These are phyloP conservation scores for Botryotinia calthae DNA, from an alignment of 2,329 filamentous ascomycete species.

Conservation along the genomic window DNA sequence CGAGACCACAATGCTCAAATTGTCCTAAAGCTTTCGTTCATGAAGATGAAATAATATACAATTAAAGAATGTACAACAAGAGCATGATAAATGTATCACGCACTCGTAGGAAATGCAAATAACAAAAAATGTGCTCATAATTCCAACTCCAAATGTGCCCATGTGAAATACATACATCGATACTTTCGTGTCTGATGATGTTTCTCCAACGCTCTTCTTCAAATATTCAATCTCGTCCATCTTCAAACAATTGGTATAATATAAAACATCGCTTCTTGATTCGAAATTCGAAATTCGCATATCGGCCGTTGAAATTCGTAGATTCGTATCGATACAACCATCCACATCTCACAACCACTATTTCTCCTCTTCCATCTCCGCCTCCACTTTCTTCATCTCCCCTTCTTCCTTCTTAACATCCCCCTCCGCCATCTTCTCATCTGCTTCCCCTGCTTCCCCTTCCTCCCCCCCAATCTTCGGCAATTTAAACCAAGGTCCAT, in stretches of 20 bases:
- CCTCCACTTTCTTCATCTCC: constrained; percentile 17
- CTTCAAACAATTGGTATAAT: not conserved
- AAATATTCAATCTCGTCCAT: not conserved
- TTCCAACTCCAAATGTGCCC: not conserved
- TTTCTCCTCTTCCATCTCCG: not conserved
- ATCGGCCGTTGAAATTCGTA: constrained; percentile 1
- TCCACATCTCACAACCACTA: not conserved
- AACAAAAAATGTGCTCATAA: not conserved
- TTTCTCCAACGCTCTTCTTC: too few relatives aligned
- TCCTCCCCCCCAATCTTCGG: constrained; percentile 12
- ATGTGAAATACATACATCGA: not conserved
- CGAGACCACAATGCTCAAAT: not conserved
- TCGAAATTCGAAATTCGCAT: not conserved
- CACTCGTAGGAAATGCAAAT: not conserved
- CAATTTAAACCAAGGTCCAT: constrained; percentile 33
- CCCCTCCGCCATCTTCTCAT: constrained; percentile 11
- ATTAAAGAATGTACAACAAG: not conserved
- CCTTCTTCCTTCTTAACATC: constrained; percentile 7
- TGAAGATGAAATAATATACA: not conserved
- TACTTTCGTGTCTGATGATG: not conserved
- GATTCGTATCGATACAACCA: not conserved
- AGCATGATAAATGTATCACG: not conserved
- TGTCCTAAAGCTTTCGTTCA: too few relatives aligned
- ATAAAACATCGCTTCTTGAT: not conserved
- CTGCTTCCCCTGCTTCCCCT: constrained; percentile 18